Base-by-base conservation (phyloP, 1,139 yeast species). In the Casaregolazyma suthepensis region DNA sequence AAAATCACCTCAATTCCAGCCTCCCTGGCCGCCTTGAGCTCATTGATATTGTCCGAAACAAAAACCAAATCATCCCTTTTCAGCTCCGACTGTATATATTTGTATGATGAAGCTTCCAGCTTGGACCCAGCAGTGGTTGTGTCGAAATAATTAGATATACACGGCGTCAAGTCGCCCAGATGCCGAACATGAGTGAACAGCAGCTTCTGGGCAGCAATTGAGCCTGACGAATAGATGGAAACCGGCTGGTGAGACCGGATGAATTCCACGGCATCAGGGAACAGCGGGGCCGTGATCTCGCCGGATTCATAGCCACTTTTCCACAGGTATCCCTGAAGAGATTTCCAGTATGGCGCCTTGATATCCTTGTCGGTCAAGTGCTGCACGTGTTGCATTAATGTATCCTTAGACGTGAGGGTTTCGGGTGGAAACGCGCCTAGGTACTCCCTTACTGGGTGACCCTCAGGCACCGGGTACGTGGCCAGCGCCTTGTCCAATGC, bases 201-300 rank as follows among this genome's bases (percentile, higher is more conserved):
- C 56, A 90, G 71, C 58, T 83, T 83, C 63, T 91, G 98, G 0
- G 97, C 97, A 54, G 82, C 79, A 37, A 91, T 81, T 51, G 94
- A 85, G 0, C 98, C 98, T n/a, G 96, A 87, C 0, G 97, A 89
- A 69, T 91, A 91, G 18, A 91, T 89, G 65, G 77, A 87, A 0
- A 88, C 73, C 2, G 42, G 50, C 23, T 23, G 43, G 5, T 52
- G 46, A n/a, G 63, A 54, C 52, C 73, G 63, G 53, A 90, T 79
- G 51, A 80, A 77, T 0, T 73, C 71, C 53, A 87, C 76, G 1
- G 95, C 93, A 67, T 91, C 98, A 0, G 65, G 63, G 64, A 82
- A 91, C 1, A 91, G 66, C 1, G 96, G 96, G 0, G 96, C 94
- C 62, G 74, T 75, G 58, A 91, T 76, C 57, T 81, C 82, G 1